phyloP scores from a whole-genome alignment of 2,329 filamentous ascomycete genomes.

The Alternaria burnsii region DNA sequence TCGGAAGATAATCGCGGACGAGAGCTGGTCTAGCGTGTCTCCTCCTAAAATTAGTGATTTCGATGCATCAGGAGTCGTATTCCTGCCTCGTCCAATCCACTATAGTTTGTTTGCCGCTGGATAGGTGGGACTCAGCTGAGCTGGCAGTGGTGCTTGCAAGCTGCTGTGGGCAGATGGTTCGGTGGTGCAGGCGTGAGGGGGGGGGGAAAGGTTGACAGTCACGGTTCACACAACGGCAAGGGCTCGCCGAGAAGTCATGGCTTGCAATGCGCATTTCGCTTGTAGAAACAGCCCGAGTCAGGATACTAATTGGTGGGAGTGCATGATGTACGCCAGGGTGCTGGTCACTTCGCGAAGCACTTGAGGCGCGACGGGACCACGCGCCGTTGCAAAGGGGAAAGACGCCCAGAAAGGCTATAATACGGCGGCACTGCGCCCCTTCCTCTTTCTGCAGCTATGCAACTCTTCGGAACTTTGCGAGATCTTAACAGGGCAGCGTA shows the following conservation, averaged over 20 bases:
- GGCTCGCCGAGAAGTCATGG: neutral
- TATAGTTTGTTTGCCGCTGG: neutral
- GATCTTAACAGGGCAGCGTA: slow-evolving; percentile 1
- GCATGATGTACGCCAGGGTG: slow-evolving; percentile 6
- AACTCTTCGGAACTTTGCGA: neutral
- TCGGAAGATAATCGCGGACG: slow-evolving; percentile 2
- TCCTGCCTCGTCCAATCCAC: neutral
- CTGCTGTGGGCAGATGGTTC: neutral
- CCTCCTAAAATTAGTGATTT: slow-evolving; percentile 4
- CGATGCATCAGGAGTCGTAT: neutral
- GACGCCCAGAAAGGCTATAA: slow-evolving; percentile 5
- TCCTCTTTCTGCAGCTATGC: neutral
- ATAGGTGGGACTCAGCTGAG: slow-evolving; percentile 1
- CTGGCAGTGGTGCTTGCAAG: neutral
- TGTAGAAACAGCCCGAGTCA: slow-evolving; percentile 2
- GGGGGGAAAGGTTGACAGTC: neutral
- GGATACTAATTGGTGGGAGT: neutral
- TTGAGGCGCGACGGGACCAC: slow-evolving; percentile 1
- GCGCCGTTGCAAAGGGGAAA: slow-evolving; percentile 4
- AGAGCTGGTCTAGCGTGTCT: slow-evolving; percentile 1
- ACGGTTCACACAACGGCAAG: neutral
- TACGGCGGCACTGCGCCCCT: slow-evolving; percentile 3
- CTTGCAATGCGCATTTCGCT: neutral
- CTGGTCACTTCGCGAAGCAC: neutral
- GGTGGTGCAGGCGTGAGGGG: neutral